phyloP scores from a whole-genome alignment of 495 filamentous ascomycete genomes.

The Penicillium canariense region DNA sequence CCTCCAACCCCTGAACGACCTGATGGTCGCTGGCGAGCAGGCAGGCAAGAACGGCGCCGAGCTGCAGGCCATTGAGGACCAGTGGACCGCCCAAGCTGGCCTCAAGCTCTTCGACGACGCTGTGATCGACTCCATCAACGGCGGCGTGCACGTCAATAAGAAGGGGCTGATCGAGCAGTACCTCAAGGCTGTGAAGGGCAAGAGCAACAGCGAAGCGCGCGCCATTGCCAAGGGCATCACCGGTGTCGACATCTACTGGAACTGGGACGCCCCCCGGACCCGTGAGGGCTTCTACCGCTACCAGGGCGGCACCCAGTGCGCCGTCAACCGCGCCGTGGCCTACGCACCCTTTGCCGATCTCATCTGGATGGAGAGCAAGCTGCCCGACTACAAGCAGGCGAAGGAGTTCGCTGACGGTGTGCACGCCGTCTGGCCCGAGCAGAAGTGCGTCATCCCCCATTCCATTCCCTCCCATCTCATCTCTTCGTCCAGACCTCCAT shows the following conservation, averaged over 20 bases:
- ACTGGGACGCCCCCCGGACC: conserved; percentile 90
- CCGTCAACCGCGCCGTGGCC: conserved; percentile 85
- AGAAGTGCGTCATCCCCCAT: conserved; percentile 67
- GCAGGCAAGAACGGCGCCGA: conserved; percentile 76
- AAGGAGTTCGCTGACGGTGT: conserved; percentile 93
- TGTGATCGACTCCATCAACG: conserved; percentile 76
- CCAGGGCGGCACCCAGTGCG: conserved; percentile 86
- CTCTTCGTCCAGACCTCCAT: too few relatives aligned
- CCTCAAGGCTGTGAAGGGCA: conserved; percentile 65
- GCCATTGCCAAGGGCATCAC: conserved; percentile 79
- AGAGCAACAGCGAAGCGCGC: conserved; percentile 80
- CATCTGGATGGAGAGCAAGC: conserved; percentile 99
- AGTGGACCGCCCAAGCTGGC: conserved; percentile 76
- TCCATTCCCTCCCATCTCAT: background rate
- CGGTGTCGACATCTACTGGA: conserved; percentile 80
- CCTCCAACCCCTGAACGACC: conserved; percentile 80
- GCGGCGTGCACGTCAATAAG: conserved; percentile 64
- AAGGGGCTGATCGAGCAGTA: conserved; percentile 64
- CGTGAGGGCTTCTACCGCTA: conserved; percentile 94
- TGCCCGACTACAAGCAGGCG: conserved; percentile 89
- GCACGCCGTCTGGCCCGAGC: conserved; percentile 91
- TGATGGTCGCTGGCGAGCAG: conserved; percentile 84
- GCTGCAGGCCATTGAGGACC: conserved; percentile 89
- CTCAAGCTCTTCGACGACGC: conserved; percentile 91
- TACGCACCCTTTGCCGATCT: conserved; percentile 94